Conservation (phyloP, 192 early-diverging fungal species). For the Gryganskiella cystojenkinii region DNA sequence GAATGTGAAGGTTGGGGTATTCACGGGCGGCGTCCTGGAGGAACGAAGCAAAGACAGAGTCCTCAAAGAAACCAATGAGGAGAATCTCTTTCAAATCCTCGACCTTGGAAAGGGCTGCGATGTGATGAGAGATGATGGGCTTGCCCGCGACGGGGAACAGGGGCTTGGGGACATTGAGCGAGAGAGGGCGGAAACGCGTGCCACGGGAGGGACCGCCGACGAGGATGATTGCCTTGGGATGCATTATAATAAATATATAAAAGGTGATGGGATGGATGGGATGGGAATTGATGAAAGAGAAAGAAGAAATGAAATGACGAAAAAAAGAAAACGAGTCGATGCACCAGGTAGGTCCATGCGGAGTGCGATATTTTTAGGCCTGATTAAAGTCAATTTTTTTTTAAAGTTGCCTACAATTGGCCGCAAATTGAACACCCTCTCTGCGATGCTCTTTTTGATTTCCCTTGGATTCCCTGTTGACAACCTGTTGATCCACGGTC, state of each 20-base stretch:
- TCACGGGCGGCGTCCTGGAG: conserved; percentile 87
- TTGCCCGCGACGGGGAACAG: conserved; percentile 97
- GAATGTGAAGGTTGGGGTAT: conserved; percentile 87
- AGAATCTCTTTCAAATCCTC: conserved; percentile 93
- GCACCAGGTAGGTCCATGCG: not conserved
- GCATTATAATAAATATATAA: conserved; percentile 17
- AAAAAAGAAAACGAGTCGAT: not conserved
- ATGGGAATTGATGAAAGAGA: not conserved
- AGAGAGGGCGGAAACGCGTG: conserved; percentile 97
- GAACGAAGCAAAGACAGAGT: conserved; percentile 91
- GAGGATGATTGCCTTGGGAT: conserved; percentile 91
- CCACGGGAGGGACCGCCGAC: conserved; percentile 98
- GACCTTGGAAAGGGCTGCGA: conserved; percentile 90
- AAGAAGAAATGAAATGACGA: not conserved
- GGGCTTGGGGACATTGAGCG: conserved; percentile 96
- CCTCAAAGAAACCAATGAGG: conserved; percentile 97
- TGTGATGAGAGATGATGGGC: conserved; percentile 98
- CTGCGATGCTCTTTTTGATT: no score
- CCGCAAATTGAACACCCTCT: no score
- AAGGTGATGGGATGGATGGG: not conserved
- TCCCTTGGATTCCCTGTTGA: no score
- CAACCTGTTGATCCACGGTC: no score
- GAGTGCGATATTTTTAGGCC: no score
- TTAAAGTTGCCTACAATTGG: no score
- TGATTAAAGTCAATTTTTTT: no score